Evolutionary conservation across 495 filamentous ascomycete genomes (phyloP).

Genomic region (Penicillium coprophilum): DNA sequence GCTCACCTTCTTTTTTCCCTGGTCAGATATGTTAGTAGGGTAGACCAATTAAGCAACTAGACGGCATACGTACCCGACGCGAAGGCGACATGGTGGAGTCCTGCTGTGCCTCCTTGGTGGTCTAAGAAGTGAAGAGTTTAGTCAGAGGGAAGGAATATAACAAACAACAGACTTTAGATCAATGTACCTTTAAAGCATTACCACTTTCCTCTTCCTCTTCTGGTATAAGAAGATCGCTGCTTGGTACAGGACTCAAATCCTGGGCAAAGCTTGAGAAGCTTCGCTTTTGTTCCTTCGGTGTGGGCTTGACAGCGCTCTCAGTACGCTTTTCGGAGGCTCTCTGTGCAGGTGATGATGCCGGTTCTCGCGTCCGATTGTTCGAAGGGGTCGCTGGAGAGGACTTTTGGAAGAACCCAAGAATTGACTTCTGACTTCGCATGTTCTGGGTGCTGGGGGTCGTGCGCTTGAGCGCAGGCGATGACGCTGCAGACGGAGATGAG

Average conservation of each 20-base stretch:
- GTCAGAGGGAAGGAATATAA: slow-evolving; percentile 12
- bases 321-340: slow-evolving; percentile 35
- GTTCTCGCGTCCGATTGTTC: slow-evolving; percentile 32
- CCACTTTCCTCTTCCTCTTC: slow-evolving; percentile 39
- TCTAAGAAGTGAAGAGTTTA: slow-evolving; percentile 19
- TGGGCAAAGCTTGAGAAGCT: slow-evolving; percentile 45
- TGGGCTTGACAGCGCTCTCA: slow-evolving; percentile 26
- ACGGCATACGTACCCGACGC: slow-evolving; percentile 38
- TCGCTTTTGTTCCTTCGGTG: slow-evolving; percentile 35
- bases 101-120: slow-evolving; percentile 18
- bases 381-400: slow-evolving; percentile 49
- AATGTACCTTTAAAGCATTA: slow-evolving; percentile 26
- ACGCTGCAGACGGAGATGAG: slow-evolving; percentile 38
- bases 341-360: slow-evolving; percentile 46
- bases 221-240: slow-evolving; percentile 61
- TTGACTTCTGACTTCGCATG: slow-evolving; percentile 73
- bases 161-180: slow-evolving; percentile 5
- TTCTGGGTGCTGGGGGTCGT: slow-evolving; percentile 49
- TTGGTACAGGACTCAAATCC: slow-evolving; percentile 72
- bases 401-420: slow-evolving; percentile 84
- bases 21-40: slow-evolving; percentile 10
- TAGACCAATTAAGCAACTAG: neutral
- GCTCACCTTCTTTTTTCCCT: slow-evolving; percentile 50
- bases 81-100: slow-evolving; percentile 43
- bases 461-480: slow-evolving; percentile 41